Conservation (phyloP, 1,139 yeast species). For the Nakaseomyces uthaithaninus region DNA sequence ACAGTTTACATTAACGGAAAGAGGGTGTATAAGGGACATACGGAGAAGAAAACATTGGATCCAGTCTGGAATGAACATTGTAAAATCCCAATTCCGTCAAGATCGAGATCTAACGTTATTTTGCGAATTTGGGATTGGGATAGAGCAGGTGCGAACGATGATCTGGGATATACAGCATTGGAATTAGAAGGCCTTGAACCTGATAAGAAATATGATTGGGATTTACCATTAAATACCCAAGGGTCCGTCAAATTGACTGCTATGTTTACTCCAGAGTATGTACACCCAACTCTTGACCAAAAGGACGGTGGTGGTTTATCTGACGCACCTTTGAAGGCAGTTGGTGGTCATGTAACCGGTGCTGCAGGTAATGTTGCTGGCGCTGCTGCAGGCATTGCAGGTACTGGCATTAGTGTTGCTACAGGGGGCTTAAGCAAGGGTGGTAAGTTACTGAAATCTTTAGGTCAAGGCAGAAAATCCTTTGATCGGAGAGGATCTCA, state of each 20-base stretch:
- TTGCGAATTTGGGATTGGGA: slow-evolving; percentile 68
- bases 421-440: slow-evolving; percentile 43
- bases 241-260: slow-evolving; percentile 50
- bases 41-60: slow-evolving; percentile 54
- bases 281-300: slow-evolving; percentile 47
- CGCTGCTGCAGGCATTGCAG: slow-evolving; percentile 34
- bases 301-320: slow-evolving; percentile 38
- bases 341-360: slow-evolving; percentile 38
- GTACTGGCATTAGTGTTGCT: slow-evolving; percentile 28
- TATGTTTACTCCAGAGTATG: slow-evolving; percentile 56
- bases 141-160: slow-evolving; percentile 57
- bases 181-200: slow-evolving; percentile 46
- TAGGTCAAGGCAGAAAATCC: slow-evolving; percentile 19
- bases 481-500: background rate
- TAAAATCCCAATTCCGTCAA: slow-evolving; percentile 53
- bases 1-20: slow-evolving; percentile 46
- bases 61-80: slow-evolving; percentile 64
- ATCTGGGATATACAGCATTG: slow-evolving; percentile 45
- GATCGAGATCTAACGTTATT: slow-evolving; percentile 44
- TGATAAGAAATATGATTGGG: slow-evolving; percentile 39
- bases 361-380: slow-evolving; percentile 30
- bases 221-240: slow-evolving; percentile 48
- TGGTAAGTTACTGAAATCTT: slow-evolving; percentile 32
- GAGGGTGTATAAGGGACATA: slow-evolving; percentile 49
- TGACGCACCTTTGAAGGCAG: slow-evolving; percentile 44